Conservation (phyloP, 2,329 filamentous ascomycete species). For the Aspergillus novofumigatus region DNA sequence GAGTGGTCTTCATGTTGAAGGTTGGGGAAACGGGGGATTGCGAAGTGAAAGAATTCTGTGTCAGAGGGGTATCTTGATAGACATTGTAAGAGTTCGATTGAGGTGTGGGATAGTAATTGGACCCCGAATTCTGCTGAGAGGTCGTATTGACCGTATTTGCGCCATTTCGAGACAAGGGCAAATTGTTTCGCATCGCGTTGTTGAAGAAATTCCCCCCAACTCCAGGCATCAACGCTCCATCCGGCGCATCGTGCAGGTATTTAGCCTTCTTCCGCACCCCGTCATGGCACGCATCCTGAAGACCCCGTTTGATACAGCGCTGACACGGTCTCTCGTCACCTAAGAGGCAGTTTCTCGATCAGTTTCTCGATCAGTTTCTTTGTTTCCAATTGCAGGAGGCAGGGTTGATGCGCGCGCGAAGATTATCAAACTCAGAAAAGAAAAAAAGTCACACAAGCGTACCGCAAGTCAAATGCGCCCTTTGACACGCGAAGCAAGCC, state of each 20-base stretch:
- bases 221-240: conserved; percentile 83
- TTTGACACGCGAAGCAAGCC: conserved; percentile 94
- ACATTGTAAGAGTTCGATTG: conserved; percentile 40
- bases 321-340: conserved; percentile 94
- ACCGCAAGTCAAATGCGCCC: conserved; percentile 97
- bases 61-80: conserved; percentile 46
- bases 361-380: conserved; percentile 22
- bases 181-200: conserved; percentile 28
- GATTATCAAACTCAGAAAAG: conserved; percentile 4
- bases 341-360: conserved; percentile 41
- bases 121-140: conserved; percentile 21
- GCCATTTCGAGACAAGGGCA: conserved; percentile 31
- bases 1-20: conserved; percentile 54
- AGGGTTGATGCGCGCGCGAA: conserved; percentile 4
- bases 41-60: conserved; percentile 52
- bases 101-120: conserved; percentile 32
- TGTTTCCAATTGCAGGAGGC: conserved; percentile 2
- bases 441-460: conserved; percentile 47
- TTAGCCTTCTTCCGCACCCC: conserved; percentile 98
- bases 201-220: conserved; percentile 63
- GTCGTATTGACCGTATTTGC: conserved; percentile 24
- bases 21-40: conserved; percentile 71
- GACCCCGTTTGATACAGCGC: conserved; percentile 86
- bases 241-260: conserved; percentile 93
- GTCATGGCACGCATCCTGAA: conserved; percentile 89